Conservation (phyloP, 345 rosid species). For the Eutrema japonicum region DNA sequence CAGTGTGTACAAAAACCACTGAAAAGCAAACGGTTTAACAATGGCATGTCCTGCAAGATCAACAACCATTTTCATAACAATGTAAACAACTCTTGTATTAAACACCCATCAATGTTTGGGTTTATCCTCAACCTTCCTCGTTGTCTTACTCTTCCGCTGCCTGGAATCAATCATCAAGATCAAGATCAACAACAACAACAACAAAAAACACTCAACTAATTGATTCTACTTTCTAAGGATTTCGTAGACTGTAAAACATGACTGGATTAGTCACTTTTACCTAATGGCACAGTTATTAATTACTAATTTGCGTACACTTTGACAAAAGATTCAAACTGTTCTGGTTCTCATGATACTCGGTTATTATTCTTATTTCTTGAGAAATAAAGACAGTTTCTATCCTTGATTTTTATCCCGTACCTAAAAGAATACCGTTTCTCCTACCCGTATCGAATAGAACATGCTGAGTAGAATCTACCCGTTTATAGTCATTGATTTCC, state of each 20-base stretch:
- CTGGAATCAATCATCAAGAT: slow-evolving; percentile 27
- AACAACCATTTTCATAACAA: slow-evolving; percentile 20
- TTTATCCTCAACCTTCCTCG: slow-evolving; percentile 4
- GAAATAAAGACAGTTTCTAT: not conserved
- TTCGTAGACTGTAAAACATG: too few relatives aligned
- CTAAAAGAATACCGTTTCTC: not conserved
- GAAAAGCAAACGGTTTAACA: slow-evolving; percentile 23
- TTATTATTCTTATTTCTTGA: not conserved
- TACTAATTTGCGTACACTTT: not conserved
- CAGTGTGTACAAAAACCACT: slow-evolving; percentile 35
- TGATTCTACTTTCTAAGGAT: slow-evolving; percentile 9
- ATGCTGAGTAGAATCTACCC: too few relatives aligned
- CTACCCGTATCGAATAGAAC: too few relatives aligned
- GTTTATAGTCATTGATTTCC: too few relatives aligned
- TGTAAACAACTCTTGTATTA: slow-evolving; percentile 23
- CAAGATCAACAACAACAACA: too few relatives aligned
- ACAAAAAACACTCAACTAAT: slow-evolving; percentile 8
- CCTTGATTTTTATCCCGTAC: not conserved
- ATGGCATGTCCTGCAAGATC: slow-evolving; percentile 32
- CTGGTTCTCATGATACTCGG: not conserved
- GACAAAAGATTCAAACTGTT: not conserved
- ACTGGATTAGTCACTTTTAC: not conserved
- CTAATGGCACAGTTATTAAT: not conserved
- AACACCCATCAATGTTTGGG: slow-evolving; percentile 36
- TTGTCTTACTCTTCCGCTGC: slow-evolving; percentile 33